phyloP scores from a whole-genome alignment of 805 yeast genomes.

The Lachancea sp. region DNA sequence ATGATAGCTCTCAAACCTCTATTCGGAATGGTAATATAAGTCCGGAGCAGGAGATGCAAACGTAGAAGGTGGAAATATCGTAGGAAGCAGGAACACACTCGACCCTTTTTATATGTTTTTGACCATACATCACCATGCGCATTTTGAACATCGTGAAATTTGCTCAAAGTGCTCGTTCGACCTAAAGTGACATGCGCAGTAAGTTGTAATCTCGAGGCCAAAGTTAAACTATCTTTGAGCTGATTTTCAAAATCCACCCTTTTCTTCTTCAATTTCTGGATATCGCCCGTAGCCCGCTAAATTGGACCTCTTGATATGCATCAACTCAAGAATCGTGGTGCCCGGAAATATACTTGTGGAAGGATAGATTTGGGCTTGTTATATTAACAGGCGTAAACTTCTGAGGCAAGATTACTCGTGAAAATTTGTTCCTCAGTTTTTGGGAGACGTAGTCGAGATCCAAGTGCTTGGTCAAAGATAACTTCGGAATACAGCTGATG shows the following conservation, averaged over 20 bases:
- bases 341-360: conserved; percentile 12
- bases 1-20: too few relatives aligned
- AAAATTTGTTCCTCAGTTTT: conserved; percentile 71
- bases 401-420: conserved; percentile 85
- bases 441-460: conserved; percentile 86
- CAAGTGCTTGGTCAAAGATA: conserved; percentile 83
- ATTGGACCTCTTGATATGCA: too few relatives aligned
- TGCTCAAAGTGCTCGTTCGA: conserved; percentile 4
- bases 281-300: too few relatives aligned
- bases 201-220: too few relatives aligned
- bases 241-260: too few relatives aligned
- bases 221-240: too few relatives aligned
- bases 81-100: neutral
- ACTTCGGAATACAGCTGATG: conserved; percentile 90
- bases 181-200: too few relatives aligned
- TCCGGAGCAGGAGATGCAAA: too few relatives aligned
- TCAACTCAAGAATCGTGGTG: neutral
- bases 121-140: neutral
- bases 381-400: conserved; percentile 85
- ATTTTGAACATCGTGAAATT: neutral
- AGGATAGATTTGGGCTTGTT: conserved; percentile 50
- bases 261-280: neutral
- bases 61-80: too few relatives aligned
- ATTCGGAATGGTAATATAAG: too few relatives aligned
- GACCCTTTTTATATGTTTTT: neutral